A percentile compares a stretch with the other conserved stretches of the same genome.
These are phyloP conservation scores for Trichoderma reesei DNA, from an alignment of 495 filamentous ascomycete genomes.

Conservation along the genomic window DNA sequence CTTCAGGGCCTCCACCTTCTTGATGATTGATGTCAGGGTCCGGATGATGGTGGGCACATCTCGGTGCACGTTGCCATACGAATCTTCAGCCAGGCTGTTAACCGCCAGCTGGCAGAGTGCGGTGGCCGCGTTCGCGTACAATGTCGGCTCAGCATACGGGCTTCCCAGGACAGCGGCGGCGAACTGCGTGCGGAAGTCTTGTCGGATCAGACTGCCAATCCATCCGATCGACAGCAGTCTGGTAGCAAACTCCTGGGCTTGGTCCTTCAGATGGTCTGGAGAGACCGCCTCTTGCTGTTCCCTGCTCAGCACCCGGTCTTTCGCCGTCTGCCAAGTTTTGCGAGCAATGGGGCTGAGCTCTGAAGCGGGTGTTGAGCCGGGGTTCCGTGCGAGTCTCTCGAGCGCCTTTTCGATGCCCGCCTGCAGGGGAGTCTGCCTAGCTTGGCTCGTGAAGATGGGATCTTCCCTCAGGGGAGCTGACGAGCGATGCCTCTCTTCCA, in stretches of 20 bases:
- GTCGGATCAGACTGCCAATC: conserved; percentile 42
- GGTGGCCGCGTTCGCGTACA: conserved; percentile 61
- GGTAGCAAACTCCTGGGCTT: conserved; percentile 21
- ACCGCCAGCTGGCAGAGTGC: conserved; percentile 59
- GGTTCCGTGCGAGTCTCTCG: conserved; percentile 44
- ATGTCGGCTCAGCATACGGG: conserved; percentile 53
- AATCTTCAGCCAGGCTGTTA: conserved; percentile 70
- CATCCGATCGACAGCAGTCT: conserved; percentile 26
- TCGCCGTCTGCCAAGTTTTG: conserved; percentile 24
- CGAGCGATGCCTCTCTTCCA: conserved; percentile 20
- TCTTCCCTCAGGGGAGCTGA: conserved; percentile 46
- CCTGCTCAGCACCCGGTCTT: conserved; percentile 32
- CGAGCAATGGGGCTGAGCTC: conserved; percentile 32
- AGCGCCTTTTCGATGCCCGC: conserved; percentile 44
- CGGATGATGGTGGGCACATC: conserved; percentile 65
- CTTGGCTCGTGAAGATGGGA: conserved; percentile 41
- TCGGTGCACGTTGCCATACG: conserved; percentile 74
- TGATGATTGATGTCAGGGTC: conserved; percentile 56
- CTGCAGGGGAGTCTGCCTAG: conserved; percentile 32
- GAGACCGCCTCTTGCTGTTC: conserved; percentile 35
- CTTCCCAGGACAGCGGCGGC: conserved; percentile 54
- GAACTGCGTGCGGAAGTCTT: conserved; percentile 54
- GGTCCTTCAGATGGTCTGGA: conserved; percentile 28
- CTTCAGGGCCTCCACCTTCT: conserved; percentile 59
- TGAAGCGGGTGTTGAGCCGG: conserved; percentile 45